Evolutionary conservation across 2,329 filamentous ascomycete species (phyloP).

Genomic region (Fusarium transvaalense): DNA sequence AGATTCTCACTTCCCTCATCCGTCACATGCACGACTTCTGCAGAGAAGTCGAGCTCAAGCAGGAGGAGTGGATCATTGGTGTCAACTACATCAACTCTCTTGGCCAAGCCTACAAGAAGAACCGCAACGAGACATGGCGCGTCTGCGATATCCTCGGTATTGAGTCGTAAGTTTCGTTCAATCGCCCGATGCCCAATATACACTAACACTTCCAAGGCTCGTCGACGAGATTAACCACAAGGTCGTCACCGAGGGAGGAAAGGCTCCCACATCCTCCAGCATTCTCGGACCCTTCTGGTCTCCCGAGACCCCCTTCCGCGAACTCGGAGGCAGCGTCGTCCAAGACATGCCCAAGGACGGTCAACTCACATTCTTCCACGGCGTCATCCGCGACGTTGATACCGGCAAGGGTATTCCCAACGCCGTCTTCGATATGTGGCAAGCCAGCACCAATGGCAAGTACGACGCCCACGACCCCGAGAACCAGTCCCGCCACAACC

Average conservation of each 20-base stretch:
- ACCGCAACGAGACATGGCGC: conserved; percentile 79
- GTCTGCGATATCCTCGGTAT: conserved; percentile 80
- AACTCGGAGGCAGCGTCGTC: conserved; percentile 75
- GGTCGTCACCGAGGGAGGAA: conserved; percentile 70
- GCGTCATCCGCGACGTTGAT: conserved; percentile 72
- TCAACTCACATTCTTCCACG: conserved; percentile 75
- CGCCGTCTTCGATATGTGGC: conserved; percentile 83
- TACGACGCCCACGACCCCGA: conserved; percentile 82
- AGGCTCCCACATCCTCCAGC: conserved; percentile 77
- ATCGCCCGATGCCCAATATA: background rate
- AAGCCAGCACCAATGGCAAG: conserved; percentile 79
- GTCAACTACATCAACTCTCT: conserved; percentile 81
- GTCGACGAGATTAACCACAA: conserved; percentile 71
- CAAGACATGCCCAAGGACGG: conserved; percentile 70
- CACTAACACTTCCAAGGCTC: conserved; percentile 16
- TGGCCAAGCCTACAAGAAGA: conserved; percentile 75
- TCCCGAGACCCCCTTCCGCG: conserved; percentile 78
- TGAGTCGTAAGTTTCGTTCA: conserved; percentile 68
- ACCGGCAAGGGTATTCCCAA: conserved; percentile 74
- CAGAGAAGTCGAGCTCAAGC: conserved; percentile 80
- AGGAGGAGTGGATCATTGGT: conserved; percentile 81
- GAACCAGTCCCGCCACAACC: conserved; percentile 78
- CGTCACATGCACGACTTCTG: conserved; percentile 82
- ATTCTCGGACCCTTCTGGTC: conserved; percentile 86
- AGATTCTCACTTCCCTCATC: conserved; percentile 74